Base-by-base conservation (phyloP, 176 grass and related monocot genomes). In the Cenchrus americanus region DNA sequence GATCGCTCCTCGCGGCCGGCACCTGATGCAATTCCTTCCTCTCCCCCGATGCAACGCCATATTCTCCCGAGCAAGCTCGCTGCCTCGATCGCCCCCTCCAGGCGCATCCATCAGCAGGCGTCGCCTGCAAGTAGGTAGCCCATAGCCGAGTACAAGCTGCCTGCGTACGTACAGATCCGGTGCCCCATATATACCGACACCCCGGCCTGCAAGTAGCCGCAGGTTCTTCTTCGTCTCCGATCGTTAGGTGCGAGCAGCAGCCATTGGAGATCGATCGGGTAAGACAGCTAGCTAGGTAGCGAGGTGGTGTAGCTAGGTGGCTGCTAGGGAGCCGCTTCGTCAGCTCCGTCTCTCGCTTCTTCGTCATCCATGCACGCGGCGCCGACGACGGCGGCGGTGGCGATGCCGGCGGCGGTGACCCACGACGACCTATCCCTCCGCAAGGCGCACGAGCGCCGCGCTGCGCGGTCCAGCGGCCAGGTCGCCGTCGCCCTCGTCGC, bases 341-440 rank as follows among this genome's bases (percentile, higher is more conserved):
- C 34, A 37, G 34, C 34, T 18, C 8, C 27, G 37, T 41, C 18
- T 7, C 11, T 15, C 11, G 14, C 34, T 37, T 37, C 34, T 3
- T 3, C 34, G 34, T 80, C 62, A 26, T 24, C 30, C 64, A 81
- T 69, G 66, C 40, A 81, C n/a, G 34, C 79, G 79, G 37, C 6
- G 53, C 73, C 66, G 50, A 6, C 49, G 78, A 6, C 62, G 18
- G 24, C 60, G 5, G 42, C 10, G 8, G 2, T 37, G 34, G 17
- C 79, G 59, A 55, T 78, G 83, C 87, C 89, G 75, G 86, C 89
- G 74, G 86, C 91, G 7, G 91, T 99, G 75, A 96, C 93, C 42
- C 97, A 99, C 85, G 91, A 94, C 76, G 89, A 96, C 79, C 88
- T 99, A 43, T 92, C 93, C 18, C 22, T 82, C 1, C 91, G 79